Conservation (phyloP, 1,284 basidiomycete genomes). For the Anthracocystis panici-leucophaei region DNA sequence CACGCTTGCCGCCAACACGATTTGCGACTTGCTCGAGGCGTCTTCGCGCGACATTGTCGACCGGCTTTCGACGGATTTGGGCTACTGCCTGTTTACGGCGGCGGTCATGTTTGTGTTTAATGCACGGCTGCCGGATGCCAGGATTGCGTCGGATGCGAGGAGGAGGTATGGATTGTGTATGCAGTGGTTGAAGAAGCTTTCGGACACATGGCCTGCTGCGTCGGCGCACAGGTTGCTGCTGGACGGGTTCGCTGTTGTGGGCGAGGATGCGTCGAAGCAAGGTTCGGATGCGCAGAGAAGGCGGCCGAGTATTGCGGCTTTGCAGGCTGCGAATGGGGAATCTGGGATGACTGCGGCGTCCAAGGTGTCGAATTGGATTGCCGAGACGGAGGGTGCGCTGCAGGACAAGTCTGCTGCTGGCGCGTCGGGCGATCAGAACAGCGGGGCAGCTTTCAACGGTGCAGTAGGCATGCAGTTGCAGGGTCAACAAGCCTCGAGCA, state of each 20-base stretch:
- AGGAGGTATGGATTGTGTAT: slow-evolving; percentile 55
- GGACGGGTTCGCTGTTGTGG: slow-evolving; percentile 61
- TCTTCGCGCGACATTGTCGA: slow-evolving; percentile 55
- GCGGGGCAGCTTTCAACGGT: neutral
- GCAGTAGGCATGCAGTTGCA: neutral
- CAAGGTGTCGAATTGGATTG: slow-evolving; percentile 49
- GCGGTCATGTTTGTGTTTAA: slow-evolving; percentile 64
- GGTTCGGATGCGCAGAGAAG: slow-evolving; percentile 12
- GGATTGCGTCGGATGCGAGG: slow-evolving; percentile 45
- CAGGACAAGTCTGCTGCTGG: slow-evolving; percentile 1
- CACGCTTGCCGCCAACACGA: slow-evolving; percentile 56
- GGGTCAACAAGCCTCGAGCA: neutral
- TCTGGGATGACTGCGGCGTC: slow-evolving; percentile 11
- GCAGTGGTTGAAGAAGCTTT: slow-evolving; percentile 59
- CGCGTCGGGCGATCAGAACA: neutral
- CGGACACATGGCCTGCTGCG: slow-evolving; percentile 62
- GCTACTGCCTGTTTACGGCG: slow-evolving; percentile 64
- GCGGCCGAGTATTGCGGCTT: slow-evolving; percentile 26
- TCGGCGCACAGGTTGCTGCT: slow-evolving; percentile 59
- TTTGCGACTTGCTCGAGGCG: slow-evolving; percentile 57
- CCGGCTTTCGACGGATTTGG: slow-evolving; percentile 56
- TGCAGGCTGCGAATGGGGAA: slow-evolving; percentile 17
- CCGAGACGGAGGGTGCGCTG: slow-evolving; percentile 41
- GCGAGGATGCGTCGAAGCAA: slow-evolving; percentile 49
- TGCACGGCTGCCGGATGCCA: slow-evolving; percentile 47